A percentile compares a stretch with the other conserved stretches of the same genome.
These are phyloP conservation scores for Schwanniomyces sp. DNA, from an alignment of 805 yeast species.

Conservation along the genomic window DNA sequence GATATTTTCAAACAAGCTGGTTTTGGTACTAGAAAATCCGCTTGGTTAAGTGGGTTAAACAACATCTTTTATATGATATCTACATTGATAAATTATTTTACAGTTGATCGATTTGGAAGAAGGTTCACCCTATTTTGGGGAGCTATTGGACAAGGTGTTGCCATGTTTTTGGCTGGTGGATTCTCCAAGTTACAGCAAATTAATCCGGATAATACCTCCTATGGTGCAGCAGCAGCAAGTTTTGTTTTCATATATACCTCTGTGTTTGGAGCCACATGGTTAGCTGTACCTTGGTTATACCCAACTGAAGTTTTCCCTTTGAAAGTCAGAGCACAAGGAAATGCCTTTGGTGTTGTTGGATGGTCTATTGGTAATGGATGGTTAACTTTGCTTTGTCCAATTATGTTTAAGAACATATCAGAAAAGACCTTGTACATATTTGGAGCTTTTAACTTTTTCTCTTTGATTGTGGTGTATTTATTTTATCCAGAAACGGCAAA, in stretches of 20 bases:
- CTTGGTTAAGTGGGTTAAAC: constrained; percentile 22
- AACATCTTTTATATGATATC: constrained; percentile 17
- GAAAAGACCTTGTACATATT: constrained; percentile 47
- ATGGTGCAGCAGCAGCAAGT: constrained; percentile 37
- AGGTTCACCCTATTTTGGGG: constrained; percentile 26
- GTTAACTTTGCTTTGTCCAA: constrained; percentile 38
- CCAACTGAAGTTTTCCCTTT: constrained; percentile 62
- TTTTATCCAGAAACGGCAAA: constrained; percentile 7
- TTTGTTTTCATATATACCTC: constrained; percentile 26
- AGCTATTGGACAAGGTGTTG: constrained; percentile 17
- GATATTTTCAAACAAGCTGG: constrained; percentile 25
- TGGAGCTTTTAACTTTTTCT: constrained; percentile 32
- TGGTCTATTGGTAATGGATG: constrained; percentile 31
- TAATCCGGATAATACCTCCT: constrained; percentile 19
- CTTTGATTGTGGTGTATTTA: constrained; percentile 8
- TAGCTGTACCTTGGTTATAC: constrained; percentile 53
- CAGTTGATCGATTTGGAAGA: constrained; percentile 26
- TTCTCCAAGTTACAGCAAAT: constrained; percentile 15
- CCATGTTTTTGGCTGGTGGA: constrained; percentile 24
- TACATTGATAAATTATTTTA: constrained; percentile 21
- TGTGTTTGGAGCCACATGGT: constrained; percentile 27
- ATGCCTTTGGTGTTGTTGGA: constrained; percentile 28
- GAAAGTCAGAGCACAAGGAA: constrained; percentile 37
- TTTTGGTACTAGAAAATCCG: constrained; percentile 9
- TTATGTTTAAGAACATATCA: constrained; percentile 48